phyloP scores from a whole-genome alignment of 2,329 filamentous ascomycete genomes.

The Phaeophleospora eucalypticola region DNA sequence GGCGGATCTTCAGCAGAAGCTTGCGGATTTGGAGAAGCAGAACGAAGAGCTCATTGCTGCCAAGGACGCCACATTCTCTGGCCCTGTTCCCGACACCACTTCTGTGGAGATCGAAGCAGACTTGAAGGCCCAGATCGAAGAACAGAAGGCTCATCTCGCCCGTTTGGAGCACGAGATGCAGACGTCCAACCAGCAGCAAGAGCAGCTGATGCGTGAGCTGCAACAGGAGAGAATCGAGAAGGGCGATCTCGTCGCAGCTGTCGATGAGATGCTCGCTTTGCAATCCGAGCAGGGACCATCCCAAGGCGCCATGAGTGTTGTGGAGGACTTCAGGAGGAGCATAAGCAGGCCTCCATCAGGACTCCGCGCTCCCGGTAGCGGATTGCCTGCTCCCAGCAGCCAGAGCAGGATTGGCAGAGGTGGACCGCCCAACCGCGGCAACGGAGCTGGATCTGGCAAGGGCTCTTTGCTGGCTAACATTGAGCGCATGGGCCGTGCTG shows the following conservation, averaged over 20 bases:
- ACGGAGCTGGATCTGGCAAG: conserved; percentile 41
- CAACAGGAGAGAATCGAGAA: conserved; percentile 77
- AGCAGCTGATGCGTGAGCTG: conserved; percentile 65
- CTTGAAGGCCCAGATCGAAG: conserved; percentile 52
- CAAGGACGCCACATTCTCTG: conserved; percentile 63
- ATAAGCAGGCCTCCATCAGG: conserved; percentile 52
- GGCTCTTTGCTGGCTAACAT: conserved; percentile 81
- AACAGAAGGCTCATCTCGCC: conserved; percentile 67
- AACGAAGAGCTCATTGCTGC: conserved; percentile 68
- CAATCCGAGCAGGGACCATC: conserved; percentile 42
- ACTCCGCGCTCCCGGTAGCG: conserved; percentile 55
- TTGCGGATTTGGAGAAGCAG: conserved; percentile 66
- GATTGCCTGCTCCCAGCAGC: conserved; percentile 32
- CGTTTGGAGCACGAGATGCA: conserved; percentile 69
- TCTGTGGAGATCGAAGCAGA: conserved; percentile 28
- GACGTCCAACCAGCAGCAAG: conserved; percentile 64
- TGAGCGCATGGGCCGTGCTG: conserved; percentile 72
- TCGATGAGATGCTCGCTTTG: conserved; percentile 79
- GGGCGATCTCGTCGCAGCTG: conserved; percentile 73
- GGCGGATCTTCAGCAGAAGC: conserved; percentile 67
- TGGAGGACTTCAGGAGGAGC: conserved; percentile 53
- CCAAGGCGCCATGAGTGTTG: conserved; percentile 37
- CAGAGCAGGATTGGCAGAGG: conserved; percentile 48
- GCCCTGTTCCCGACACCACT: conserved; percentile 34
- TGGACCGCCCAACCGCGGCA: conserved; percentile 27